Conservation (phyloP, 108 stramenopile species). For the Pinguiococcus pyrenoidosus region DNA sequence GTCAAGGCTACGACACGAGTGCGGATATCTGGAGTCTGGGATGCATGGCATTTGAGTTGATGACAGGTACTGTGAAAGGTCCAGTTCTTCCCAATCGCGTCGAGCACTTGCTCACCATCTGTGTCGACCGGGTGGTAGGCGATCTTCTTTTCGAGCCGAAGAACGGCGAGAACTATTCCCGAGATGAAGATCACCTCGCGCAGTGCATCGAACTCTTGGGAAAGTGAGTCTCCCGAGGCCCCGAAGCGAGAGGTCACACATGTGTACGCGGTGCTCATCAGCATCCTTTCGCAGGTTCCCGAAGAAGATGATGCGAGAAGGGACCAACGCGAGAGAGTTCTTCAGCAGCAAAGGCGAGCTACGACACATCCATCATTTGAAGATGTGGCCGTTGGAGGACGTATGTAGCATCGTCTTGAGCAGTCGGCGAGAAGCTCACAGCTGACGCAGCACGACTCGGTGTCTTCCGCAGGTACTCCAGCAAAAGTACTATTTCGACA, state of each 20-base stretch:
- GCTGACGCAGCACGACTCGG: too few relatives aligned
- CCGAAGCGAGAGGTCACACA: conserved; percentile 54
- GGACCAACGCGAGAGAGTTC: conserved; percentile 83
- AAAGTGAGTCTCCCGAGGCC: too few relatives aligned
- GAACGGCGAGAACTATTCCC: conserved; percentile 35
- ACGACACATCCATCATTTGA: conserved; percentile 88
- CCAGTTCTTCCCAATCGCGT: background rate
- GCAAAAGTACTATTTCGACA: conserved; percentile 73
- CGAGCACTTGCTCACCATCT: background rate
- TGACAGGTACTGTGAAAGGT: conserved; percentile 53
- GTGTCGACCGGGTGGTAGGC: background rate
- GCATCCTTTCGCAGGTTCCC: conserved; percentile 22
- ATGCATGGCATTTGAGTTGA: conserved; percentile 87
- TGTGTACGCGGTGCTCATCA: background rate
- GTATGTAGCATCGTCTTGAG: too few relatives aligned
- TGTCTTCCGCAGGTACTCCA: too few relatives aligned
- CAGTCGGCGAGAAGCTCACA: too few relatives aligned
- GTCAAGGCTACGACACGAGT: conserved; percentile 51
- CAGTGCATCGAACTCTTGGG: conserved; percentile 96
- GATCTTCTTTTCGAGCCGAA: background rate
- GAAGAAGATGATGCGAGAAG: conserved; percentile 3
- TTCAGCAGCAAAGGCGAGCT: conserved; percentile 89
- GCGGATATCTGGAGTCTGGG: conserved; percentile 98
- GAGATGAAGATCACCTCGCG: conserved; percentile 95
- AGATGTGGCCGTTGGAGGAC: conserved; percentile 89